These are phyloP conservation scores for Boletus insuetus DNA, from an alignment of 768 basidiomycete genomes.

Conservation along the genomic window DNA sequence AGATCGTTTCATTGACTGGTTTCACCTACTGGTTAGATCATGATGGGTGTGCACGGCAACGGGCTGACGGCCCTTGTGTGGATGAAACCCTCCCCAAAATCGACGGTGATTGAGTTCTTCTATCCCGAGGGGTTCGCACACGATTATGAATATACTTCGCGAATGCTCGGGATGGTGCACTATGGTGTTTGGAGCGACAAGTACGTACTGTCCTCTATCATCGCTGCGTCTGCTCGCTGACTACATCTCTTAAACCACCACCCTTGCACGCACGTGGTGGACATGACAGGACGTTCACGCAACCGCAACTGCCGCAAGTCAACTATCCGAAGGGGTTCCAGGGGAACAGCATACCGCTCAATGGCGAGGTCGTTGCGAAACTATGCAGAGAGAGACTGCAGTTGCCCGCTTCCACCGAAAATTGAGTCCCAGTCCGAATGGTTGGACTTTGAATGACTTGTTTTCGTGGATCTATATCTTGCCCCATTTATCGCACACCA, in stretches of 20 bases:
- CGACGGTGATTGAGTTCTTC: conserved; percentile 93
- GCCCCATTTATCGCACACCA: no score
- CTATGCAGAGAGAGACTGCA: conserved; percentile 54
- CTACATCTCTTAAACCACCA: no score
- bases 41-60: conserved; percentile 95
- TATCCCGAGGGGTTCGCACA: conserved; percentile 80
- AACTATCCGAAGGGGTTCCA: conserved; percentile 88
- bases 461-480: no score
- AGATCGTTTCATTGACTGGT: background rate
- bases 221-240: background rate
- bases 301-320: conserved; percentile 64
- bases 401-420: background rate
- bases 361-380: conserved; percentile 64
- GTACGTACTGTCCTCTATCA: conserved; percentile 36
- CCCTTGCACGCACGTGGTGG: no score
- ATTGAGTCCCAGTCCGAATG: background rate
- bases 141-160: conserved; percentile 80
- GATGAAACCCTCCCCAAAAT: conserved; percentile 83
- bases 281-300: conserved; percentile 26
- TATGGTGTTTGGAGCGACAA: conserved; percentile 81
- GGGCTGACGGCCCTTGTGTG: conserved; percentile 85
- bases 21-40: conserved; percentile 53
- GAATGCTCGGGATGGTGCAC: conserved; percentile 80
- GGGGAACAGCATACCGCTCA: conserved; percentile 81
- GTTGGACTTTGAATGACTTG: background rate